These are phyloP conservation scores for Aspergillus fructus DNA, from an alignment of 2,329 filamentous ascomycete genomes.

Conservation along the genomic window DNA sequence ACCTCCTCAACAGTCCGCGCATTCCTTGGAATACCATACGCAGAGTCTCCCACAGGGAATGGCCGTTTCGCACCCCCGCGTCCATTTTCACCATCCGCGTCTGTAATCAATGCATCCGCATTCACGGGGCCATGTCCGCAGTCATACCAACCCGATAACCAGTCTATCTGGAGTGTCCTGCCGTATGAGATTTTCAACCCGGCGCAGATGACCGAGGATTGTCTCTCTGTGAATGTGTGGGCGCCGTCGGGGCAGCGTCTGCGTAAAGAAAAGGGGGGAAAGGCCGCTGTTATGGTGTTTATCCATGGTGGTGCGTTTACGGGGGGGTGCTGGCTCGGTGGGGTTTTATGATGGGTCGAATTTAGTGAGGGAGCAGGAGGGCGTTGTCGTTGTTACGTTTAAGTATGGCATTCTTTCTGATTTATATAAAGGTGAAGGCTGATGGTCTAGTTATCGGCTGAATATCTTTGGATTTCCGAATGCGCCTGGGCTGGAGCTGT, in stretches of 20 bases:
- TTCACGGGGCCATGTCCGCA: slow-evolving; percentile 14
- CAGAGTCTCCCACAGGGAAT: slow-evolving; percentile 43
- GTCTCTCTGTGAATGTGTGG: slow-evolving; percentile 21
- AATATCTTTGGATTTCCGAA: slow-evolving; percentile 23
- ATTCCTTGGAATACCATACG: slow-evolving; percentile 50
- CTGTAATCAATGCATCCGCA: slow-evolving; percentile 22
- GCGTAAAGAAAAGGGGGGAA: background rate
- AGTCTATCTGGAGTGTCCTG: slow-evolving; percentile 16
- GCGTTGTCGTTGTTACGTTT: slow-evolving; percentile 18
- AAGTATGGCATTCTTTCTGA: slow-evolving; percentile 8
- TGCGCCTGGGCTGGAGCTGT: slow-evolving; percentile 9
- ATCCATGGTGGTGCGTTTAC: slow-evolving; percentile 20
- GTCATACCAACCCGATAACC: background rate
- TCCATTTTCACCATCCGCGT: too few species aligned
- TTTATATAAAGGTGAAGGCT: background rate
- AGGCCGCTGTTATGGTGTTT: slow-evolving; percentile 18
- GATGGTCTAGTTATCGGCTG: slow-evolving; percentile 18
- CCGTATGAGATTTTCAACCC: slow-evolving; percentile 14
- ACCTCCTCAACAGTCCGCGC: slow-evolving; percentile 14
- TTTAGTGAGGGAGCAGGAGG: slow-evolving; percentile 15
- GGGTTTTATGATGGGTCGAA: slow-evolving; percentile 16
- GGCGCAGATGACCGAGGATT: slow-evolving; percentile 19
- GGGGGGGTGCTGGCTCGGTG: slow-evolving; percentile 11
- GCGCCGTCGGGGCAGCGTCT: slow-evolving; percentile 5
- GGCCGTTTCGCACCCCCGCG: slow-evolving; percentile 41